Evolutionary conservation across 306 rosid species (phyloP).

Genomic region (Cercis canadensis): DNA sequence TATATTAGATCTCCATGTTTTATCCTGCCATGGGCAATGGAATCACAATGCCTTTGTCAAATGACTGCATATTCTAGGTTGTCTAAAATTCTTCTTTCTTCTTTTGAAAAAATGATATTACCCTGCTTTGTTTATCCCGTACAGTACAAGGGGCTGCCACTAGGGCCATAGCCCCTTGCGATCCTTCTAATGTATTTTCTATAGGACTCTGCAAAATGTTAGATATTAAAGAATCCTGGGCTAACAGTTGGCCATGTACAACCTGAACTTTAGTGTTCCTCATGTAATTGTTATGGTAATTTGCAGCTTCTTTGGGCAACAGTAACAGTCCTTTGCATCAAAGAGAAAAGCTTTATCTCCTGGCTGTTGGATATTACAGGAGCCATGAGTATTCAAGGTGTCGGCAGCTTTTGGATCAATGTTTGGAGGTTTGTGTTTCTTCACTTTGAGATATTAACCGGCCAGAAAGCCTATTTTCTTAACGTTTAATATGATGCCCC

Average conservation of each 20-base stretch:
- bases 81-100: not conserved
- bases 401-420: constrained; percentile 71
- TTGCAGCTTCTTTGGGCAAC: constrained; percentile 66
- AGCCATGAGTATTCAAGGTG: constrained; percentile 67
- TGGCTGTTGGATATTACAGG: constrained; percentile 90
- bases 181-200: constrained; percentile 22
- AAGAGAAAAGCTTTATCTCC: constrained; percentile 87
- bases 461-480: constrained; percentile 18
- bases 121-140: constrained; percentile 9
- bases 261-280: constrained; percentile 20
- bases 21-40: constrained; percentile 31
- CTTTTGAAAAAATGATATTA: not conserved
- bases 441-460: constrained; percentile 8
- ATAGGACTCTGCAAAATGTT: constrained; percentile 7
- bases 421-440: constrained; percentile 60
- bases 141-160: constrained; percentile 11
- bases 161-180: constrained; percentile 9
- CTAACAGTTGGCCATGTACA: constrained; percentile 17
- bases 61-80: constrained; percentile 14
- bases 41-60: constrained; percentile 29
- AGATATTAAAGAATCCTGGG: constrained; percentile 17
- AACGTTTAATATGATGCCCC: constrained; percentile 15
- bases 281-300: constrained; percentile 1
- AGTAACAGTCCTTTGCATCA: constrained; percentile 52
- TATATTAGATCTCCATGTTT: constrained; percentile 23